A percentile compares a stretch with the other conserved stretches of the same genome.
phyloP scores from a whole-genome alignment of 305 asterid genomes.

The Rubia balearica region DNA sequence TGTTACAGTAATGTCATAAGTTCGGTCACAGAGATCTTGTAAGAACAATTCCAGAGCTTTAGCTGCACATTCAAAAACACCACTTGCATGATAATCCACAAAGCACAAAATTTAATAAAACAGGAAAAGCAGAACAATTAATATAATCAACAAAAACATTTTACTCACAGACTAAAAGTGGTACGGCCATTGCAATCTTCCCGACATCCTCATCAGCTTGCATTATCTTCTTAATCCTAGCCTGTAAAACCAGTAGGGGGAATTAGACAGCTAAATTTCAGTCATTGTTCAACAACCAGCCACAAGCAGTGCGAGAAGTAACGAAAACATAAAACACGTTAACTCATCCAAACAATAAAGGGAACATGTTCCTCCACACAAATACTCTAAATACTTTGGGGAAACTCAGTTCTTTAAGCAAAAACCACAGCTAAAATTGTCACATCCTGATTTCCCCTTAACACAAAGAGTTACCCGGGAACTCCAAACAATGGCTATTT shows the following conservation, averaged over 20 bases:
- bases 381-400: not conserved
- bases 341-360: not conserved
- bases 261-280: not conserved
- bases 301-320: not conserved
- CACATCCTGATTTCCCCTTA: not conserved
- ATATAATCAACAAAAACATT: slow-evolving; percentile 11
- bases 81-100: not conserved
- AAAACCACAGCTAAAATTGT: not conserved
- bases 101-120: not conserved
- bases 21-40: slow-evolving; percentile 67
- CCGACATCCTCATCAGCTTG: slow-evolving; percentile 83
- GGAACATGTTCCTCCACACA: not conserved
- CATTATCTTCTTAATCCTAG: slow-evolving; percentile 75
- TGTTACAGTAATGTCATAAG: slow-evolving; percentile 50
- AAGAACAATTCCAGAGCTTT: slow-evolving; percentile 69
- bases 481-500: not conserved
- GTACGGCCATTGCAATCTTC: slow-evolving; percentile 79
- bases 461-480: not conserved
- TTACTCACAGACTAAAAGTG: slow-evolving; percentile 58
- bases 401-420: not conserved
- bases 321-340: not conserved
- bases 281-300: not conserved
- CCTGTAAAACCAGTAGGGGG: slow-evolving; percentile 29
- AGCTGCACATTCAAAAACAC: slow-evolving; percentile 32
- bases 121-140: slow-evolving; percentile 11